A percentile compares a stretch with the other conserved stretches of the same genome.
phyloP scores from a whole-genome alignment of 306 rosid species.

The Vicia faba region DNA sequence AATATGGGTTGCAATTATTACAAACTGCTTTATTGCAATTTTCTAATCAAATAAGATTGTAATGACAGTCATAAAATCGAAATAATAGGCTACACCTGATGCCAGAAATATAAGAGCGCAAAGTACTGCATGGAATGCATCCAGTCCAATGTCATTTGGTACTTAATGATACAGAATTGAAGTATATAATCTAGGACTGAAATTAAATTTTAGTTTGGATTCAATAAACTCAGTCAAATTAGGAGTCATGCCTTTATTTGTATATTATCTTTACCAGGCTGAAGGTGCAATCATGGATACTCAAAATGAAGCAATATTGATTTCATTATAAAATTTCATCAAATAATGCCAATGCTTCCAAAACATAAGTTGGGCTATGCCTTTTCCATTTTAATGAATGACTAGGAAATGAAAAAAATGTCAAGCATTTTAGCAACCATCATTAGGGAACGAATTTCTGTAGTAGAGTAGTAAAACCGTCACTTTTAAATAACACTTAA shows the following conservation, averaged over 20 bases:
- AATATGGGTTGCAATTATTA: background rate
- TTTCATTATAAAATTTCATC: conserved; percentile 14
- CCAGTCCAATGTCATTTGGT: conserved; percentile 17
- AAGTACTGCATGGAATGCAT: background rate
- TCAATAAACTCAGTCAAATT: conserved; percentile 10
- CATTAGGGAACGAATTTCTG: conserved; percentile 8
- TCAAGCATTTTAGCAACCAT: background rate
- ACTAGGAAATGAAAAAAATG: background rate
- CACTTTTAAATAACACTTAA: background rate
- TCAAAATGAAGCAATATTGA: conserved; percentile 23
- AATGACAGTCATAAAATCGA: conserved; percentile 20
- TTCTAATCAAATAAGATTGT: conserved; percentile 19
- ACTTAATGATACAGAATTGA: conserved; percentile 20
- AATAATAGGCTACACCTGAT: conserved; percentile 8
- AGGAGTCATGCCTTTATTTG: conserved; percentile 1
- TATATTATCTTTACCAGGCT: background rate
- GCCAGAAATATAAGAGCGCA: conserved; percentile 1
- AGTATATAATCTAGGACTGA: conserved; percentile 2
- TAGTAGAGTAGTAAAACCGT: conserved; percentile 3
- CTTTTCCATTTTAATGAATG: conserved; percentile 26
- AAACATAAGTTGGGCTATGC: conserved; percentile 5
- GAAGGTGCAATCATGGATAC: conserved; percentile 15
- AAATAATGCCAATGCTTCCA: background rate
- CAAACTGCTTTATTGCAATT: conserved; percentile 15
- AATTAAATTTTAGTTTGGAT: conserved; percentile 22